Conservation (phyloP, 345 rosid genomes). For the Citrus unshiu region DNA sequence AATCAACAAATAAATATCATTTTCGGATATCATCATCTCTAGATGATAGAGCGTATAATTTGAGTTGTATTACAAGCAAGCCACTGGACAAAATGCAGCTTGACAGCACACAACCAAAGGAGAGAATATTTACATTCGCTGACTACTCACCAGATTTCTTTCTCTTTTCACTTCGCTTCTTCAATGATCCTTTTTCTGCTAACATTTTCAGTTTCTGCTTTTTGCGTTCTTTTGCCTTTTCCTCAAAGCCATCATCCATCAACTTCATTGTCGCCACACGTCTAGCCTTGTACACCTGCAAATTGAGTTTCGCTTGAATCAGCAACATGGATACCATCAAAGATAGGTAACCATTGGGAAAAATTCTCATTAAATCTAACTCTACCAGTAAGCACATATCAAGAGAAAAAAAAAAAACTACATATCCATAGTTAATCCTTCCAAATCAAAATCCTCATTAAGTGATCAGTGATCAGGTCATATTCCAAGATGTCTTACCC, state of each 20-base stretch:
- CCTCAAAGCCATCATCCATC: conserved; percentile 87
- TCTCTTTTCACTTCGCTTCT: conserved; percentile 34
- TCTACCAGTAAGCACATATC: background rate
- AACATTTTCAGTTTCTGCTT: conserved; percentile 58
- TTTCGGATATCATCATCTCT: background rate
- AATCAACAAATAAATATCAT: no score
- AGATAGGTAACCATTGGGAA: background rate
- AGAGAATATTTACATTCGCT: background rate
- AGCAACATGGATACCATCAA: background rate
- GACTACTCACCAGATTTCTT: conserved; percentile 19
- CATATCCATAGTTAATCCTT: background rate
- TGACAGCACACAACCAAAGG: background rate
- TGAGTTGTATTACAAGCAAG: background rate
- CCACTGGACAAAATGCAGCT: background rate
- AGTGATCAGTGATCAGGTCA: background rate
- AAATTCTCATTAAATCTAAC: background rate
- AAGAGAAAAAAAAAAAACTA: background rate
- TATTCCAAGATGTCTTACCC: conserved; percentile 33
- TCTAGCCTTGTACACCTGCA: conserved; percentile 84
- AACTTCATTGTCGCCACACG: conserved; percentile 87
- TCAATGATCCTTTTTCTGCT: conserved; percentile 59
- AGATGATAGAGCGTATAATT: background rate
- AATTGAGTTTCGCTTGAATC: background rate
- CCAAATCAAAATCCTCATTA: background rate
- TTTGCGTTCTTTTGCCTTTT: conserved; percentile 66